Evolutionary conservation across 2,329 filamentous ascomycete species (phyloP), one percentile per base, ranked within the genome.

Genomic region (Coniochaeta sp.): DNA sequence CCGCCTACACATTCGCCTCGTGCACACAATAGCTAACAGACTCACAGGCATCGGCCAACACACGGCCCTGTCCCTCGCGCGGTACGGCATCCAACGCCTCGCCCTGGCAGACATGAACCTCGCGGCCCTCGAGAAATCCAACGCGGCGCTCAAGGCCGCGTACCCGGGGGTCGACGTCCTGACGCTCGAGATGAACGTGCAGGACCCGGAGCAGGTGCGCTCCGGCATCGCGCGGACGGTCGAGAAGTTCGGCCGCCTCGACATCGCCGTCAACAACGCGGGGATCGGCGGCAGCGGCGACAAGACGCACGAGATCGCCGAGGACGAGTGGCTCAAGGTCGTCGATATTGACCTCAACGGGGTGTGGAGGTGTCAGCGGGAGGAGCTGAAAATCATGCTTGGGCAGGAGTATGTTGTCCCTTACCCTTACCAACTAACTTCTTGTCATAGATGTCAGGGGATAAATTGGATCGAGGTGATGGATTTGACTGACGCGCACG

Each of bases 181-280:
- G 2, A 26, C 68, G 2, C 68, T 81, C 2, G 63, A 73, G 34
- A 66, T 81, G 22, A 77, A 85, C 65, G 80, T 85, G 5, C 70
- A 74, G 16, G 69, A 77, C 40, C 71, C 76, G 55, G 65, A 62
- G 1, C 72, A 76, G 19, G 75, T 84, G 7, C 73, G 77, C n/a
- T 63, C 70, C 3, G 76, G 73, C 22, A 68, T 85, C 8, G 69
- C 70, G 1, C 66, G 73, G 55, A 73, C 74, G 0, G 76, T 76
- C 1, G 66, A 71, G 16, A 67, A 71, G 55, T 85, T 84, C 66
- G 81, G 81, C 9, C 72, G 82, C 3, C 71, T 86, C 47, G 82
- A 86, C 64, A 74, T 82, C 38, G 81, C 80, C 0, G 74, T 85
- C 57, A 84, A 85, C 65, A 80, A 81, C 47, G 82, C 82, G 1